Evolutionary conservation across 1,284 basidiomycete species (phyloP), one percentile per base, ranked within the genome.

Genomic region (Entoloma clypeatum): DNA sequence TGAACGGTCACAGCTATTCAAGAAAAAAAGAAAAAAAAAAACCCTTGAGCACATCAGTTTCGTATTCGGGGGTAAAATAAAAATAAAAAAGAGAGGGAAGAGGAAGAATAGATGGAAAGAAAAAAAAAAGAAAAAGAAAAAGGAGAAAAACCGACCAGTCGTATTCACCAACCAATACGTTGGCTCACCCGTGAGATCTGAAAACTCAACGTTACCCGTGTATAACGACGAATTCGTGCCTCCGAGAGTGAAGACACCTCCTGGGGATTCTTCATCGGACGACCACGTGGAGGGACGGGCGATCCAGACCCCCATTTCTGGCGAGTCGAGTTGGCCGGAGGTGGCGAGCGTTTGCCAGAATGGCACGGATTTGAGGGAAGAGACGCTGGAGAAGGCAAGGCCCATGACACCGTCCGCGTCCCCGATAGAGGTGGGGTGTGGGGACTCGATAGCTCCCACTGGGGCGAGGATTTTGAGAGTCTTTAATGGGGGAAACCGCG

Each of bases 161-260:
- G 86, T 41, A 18, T 63, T 60, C 23, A 85, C 62, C 33, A 77
- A 54, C 80, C 80, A 83, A 56, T 76, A 82, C 3, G 65, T 64
- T 2, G 63, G 63, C 7, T 51, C 51, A 3, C 40, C 40, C 21
- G 66, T 59, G 51, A 81, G 63, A 42, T 74, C 42, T 28, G 76
- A 55, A 52, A 80, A 87, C 43, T 86, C 79, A 39, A 86, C 72
- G 26, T 75, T 63, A 5, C 85, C 83, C 0, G 67, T 68, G 60
- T 75, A 86, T 9, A 85, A 52, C n/a, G 72, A 70, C 0, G 72
- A 68, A 57, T 91, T 86, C 19, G 77, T 78, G 14, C 85, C 86
- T 22, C 88, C 88, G 3, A 92, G 69, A 1, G 86, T 89, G 48
- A 91, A 77, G 0, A 71, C 64, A 10, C 88, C 87, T 40, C 86